phyloP scores from a whole-genome alignment of 768 basidiomycete genomes.

The Leucocoprinus sp. region DNA sequence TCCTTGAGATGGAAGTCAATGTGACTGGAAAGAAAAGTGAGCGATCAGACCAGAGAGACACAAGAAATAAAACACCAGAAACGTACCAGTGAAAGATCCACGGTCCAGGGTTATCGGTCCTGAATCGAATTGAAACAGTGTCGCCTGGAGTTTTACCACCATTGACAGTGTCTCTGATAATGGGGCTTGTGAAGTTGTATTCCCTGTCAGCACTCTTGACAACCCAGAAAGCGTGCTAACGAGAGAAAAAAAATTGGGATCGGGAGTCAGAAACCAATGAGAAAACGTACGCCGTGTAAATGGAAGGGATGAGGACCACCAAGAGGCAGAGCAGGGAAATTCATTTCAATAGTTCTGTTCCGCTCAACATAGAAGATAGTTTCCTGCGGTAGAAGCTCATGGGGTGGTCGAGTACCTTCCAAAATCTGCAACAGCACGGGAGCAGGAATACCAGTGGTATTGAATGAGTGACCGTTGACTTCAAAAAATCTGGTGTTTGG shows the following conservation, averaged over 20 bases:
- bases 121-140: constrained; percentile 49
- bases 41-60: neutral
- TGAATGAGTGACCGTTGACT: constrained; percentile 18
- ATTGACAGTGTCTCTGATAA: constrained; percentile 43
- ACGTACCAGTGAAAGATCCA: constrained; percentile 42
- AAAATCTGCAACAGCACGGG: too few relatives aligned
- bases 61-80: neutral
- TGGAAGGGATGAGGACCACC: constrained; percentile 35
- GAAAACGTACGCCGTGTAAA: constrained; percentile 33
- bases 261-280: too few relatives aligned
- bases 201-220: constrained; percentile 29
- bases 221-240: constrained; percentile 31
- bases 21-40: constrained; percentile 17
- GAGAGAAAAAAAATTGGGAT: too few relatives aligned
- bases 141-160: constrained; percentile 28
- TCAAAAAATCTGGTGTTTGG: constrained; percentile 24
- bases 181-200: constrained; percentile 41
- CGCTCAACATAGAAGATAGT: too few relatives aligned
- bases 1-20: constrained; percentile 29
- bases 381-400: too few relatives aligned
- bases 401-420: too few relatives aligned
- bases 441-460: constrained; percentile 16
- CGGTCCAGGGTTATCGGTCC: constrained; percentile 59
- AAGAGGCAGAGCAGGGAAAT: too few relatives aligned
- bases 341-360: too few relatives aligned